Evolutionary conservation across 1,139 yeast genomes (phyloP).

Genomic region (Debaryomycetaceae sp.): DNA sequence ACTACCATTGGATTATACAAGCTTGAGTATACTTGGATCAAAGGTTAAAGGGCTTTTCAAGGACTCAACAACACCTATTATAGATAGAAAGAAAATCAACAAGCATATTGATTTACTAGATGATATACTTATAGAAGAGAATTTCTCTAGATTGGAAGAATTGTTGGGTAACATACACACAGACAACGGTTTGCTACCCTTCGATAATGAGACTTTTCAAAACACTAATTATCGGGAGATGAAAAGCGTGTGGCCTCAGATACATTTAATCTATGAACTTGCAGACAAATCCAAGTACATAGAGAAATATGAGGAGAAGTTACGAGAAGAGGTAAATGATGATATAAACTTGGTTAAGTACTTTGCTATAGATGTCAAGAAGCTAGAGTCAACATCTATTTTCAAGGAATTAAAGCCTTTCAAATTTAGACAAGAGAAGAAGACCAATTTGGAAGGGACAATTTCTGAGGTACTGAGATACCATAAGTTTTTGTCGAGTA

Average conservation of each 20-base stretch:
- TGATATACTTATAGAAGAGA: constrained; percentile 25
- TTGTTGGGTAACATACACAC: constrained; percentile 31
- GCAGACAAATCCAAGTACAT: constrained; percentile 13
- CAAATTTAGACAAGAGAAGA: background rate
- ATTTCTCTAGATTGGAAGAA: constrained; percentile 19
- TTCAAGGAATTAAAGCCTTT: constrained; percentile 3
- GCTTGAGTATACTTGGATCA: constrained; percentile 6
- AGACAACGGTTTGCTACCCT: constrained; percentile 8
- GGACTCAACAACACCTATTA: background rate
- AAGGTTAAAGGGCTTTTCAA: constrained; percentile 2
- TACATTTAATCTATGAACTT: constrained; percentile 32
- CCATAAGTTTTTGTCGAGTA: constrained; percentile 18
- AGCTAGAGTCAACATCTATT: background rate
- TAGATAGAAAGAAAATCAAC: constrained; percentile 12
- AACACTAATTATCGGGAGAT: constrained; percentile 18
- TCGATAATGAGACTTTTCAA: constrained; percentile 21
- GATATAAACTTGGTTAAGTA: constrained; percentile 10
- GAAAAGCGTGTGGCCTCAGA: constrained; percentile 32
- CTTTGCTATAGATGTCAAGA: constrained; percentile 7
- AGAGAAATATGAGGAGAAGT: constrained; percentile 9
- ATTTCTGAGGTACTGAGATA: constrained; percentile 12
- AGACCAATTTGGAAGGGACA: background rate
- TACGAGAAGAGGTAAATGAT: constrained; percentile 10
- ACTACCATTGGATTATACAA: constrained; percentile 22
- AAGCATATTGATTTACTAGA: constrained; percentile 15